Evolutionary conservation across 2,329 filamentous ascomycete species (phyloP).

Genomic region (Trichoderma polysporum): DNA sequence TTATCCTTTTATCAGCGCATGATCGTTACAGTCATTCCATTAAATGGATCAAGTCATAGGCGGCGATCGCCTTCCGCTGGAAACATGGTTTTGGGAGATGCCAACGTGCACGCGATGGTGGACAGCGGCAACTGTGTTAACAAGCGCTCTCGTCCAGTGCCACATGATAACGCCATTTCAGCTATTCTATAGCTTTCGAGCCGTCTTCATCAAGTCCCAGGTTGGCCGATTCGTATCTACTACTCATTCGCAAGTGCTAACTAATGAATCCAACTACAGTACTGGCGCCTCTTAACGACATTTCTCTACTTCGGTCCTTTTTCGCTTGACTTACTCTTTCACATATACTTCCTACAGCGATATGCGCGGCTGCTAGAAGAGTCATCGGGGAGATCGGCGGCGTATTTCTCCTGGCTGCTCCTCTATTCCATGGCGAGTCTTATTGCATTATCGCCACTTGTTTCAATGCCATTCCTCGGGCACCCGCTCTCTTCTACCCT

Average conservation of each 20-base stretch:
- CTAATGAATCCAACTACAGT: slow-evolving; percentile 51
- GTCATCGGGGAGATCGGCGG: slow-evolving; percentile 84
- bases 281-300: slow-evolving; percentile 93
- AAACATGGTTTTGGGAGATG: slow-evolving; percentile 99
- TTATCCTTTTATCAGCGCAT: background rate
- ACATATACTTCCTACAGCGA: slow-evolving; percentile 96
- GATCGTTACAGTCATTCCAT: background rate
- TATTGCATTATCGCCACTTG: slow-evolving; percentile 77
- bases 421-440: slow-evolving; percentile 80
- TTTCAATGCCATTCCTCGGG: slow-evolving; percentile 92
- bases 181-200: slow-evolving; percentile 92
- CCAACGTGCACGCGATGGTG: slow-evolving; percentile 94
- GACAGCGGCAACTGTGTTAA: slow-evolving; percentile 88
- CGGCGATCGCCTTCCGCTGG: slow-evolving; percentile 71
- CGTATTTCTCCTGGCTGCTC: slow-evolving; percentile 93
- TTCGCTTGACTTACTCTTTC: slow-evolving; percentile 90
- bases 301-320: slow-evolving; percentile 98
- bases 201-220: slow-evolving; percentile 90
- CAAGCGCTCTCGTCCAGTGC: slow-evolving; percentile 88
- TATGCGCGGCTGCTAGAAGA: slow-evolving; percentile 96
- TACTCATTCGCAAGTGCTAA: slow-evolving; percentile 19
- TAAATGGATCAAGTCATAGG: slow-evolving; percentile 62
- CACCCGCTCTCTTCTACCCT: slow-evolving; percentile 88
- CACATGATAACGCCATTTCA: slow-evolving; percentile 90
- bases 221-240: slow-evolving; percentile 48